Evolutionary conservation across 2,329 filamentous ascomycete species (phyloP).

Genomic region (Colletotrichum sp.): DNA sequence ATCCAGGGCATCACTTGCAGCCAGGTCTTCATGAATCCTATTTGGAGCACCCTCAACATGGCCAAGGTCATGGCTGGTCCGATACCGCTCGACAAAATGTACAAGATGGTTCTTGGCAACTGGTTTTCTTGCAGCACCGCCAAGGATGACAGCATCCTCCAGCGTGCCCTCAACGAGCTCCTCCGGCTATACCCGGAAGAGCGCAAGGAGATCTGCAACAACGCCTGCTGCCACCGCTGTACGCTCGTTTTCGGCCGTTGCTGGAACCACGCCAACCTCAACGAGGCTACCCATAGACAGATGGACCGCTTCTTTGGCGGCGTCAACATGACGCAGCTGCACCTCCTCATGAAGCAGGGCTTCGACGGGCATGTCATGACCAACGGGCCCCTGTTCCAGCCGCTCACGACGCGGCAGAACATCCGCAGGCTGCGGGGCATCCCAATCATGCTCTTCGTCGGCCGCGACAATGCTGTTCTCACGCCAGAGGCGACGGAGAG

Average conservation of each 20-base stretch:
- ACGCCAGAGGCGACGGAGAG: conserved; percentile 57
- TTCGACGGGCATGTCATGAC: conserved; percentile 53
- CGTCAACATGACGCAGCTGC: conserved; percentile 62
- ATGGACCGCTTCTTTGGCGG: conserved; percentile 68
- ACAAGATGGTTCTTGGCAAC: conserved; percentile 50
- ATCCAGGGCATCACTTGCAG: conserved; percentile 62
- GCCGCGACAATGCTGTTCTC: conserved; percentile 61
- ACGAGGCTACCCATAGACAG: conserved; percentile 68
- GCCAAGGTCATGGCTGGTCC: conserved; percentile 57
- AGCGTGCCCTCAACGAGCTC: conserved; percentile 58
- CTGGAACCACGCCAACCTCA: conserved; percentile 71
- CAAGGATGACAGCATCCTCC: conserved; percentile 50
- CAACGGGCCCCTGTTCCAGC: conserved; percentile 53
- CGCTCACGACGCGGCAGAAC: conserved; percentile 55
- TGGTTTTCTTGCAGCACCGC: conserved; percentile 62
- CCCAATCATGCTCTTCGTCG: conserved; percentile 61
- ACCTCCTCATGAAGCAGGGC: conserved; percentile 63
- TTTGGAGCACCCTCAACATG: conserved; percentile 61
- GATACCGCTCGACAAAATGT: conserved; percentile 54
- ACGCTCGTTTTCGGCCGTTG: conserved; percentile 66
- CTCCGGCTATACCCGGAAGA: conserved; percentile 63
- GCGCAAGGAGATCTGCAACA: conserved; percentile 64
- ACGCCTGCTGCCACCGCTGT: conserved; percentile 64
- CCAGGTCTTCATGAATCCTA: conserved; percentile 69
- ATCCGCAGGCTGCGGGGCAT: conserved; percentile 54